Conservation (phyloP, 139 green algal species). For the Chlorella sp. region DNA sequence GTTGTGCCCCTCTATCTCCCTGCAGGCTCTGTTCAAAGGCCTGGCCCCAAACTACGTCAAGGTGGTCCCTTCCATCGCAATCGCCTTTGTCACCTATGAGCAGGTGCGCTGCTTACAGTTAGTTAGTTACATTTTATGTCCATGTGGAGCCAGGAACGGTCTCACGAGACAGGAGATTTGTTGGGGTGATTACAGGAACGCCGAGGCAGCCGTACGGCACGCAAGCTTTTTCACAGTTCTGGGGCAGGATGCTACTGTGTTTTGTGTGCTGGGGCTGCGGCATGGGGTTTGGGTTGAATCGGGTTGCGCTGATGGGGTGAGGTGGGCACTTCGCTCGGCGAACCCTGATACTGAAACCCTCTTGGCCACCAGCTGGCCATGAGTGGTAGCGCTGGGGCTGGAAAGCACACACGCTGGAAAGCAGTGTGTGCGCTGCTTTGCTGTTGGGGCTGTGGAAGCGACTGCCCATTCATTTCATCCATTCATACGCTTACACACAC, state of each 20-base stretch:
- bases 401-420: too few relatives aligned
- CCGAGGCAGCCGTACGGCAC: too few relatives aligned
- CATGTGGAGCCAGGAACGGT: too few relatives aligned
- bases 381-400: too few relatives aligned
- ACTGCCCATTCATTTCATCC: background rate
- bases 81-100: slow-evolving; percentile 98
- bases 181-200: too few relatives aligned
- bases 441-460: too few relatives aligned
- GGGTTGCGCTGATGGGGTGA: background rate
- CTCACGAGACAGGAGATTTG: too few relatives aligned
- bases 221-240: background rate
- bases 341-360: too few relatives aligned
- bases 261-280: background rate
- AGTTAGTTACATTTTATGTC: too few relatives aligned
- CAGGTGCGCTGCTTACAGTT: slow-evolving; percentile 45
- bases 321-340: too few relatives aligned
- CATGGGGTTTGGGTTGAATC: background rate
- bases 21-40: slow-evolving; percentile 74
- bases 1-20: background rate
- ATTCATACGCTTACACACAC: too few relatives aligned
- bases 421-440: background rate
- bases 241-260: background rate
- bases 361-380: too few relatives aligned
- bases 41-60: slow-evolving; percentile 98
- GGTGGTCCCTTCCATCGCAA: slow-evolving; percentile 97